Evolutionary conservation across 202 grass and related monocot species (phyloP), one percentile per base, ranked within the genome.

Genomic region (Schoenoplectus triqueter): DNA sequence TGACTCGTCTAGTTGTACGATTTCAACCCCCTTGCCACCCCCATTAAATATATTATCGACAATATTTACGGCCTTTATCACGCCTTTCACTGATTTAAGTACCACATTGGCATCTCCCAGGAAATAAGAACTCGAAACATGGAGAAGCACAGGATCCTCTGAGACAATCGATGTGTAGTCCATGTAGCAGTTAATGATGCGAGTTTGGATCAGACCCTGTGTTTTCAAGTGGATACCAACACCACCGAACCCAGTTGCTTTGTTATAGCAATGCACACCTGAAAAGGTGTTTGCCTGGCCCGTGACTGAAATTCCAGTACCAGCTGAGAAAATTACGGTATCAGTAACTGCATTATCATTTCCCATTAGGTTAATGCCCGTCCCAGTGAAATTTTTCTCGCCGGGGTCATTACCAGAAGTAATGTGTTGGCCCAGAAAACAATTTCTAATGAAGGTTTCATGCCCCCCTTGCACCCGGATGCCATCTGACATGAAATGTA

Each of bases 251-350:
- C 88, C 91, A 15, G 92, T 10, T 3, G 96, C 96, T 88, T 99
- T 99, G 86, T 99, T 99, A 85, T 99, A 99, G 82, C 96, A 99
- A 84, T 99, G 96, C 63, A 96, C 91, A 50, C 96, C 96, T 19
- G 96, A 87, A 44, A 99, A 83, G 10, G 87, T 65, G 87, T 99
- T 99, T 60, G 96, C 96, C 73, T 89, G 86, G 14, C 87, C 84
- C 2, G 91, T 94, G 17, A 96, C 93, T 60, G 89, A 64, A 86
- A 99, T 92, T 73, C 96, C 96, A 18, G 89, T 92, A 0, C 0
- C 87, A 0, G 93, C 93, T 0, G 96, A 94, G 90, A 99, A 99
- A 20, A 99, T 73, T 17, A 99, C 91, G 1, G 93, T 90, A 84
- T 94, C 90, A 71, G 93, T 69, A 10, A 99, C 90, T 0, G 90